Conservation (phyloP, 192 early-diverging fungal species). For the Gamsiella multidivaricata region DNA sequence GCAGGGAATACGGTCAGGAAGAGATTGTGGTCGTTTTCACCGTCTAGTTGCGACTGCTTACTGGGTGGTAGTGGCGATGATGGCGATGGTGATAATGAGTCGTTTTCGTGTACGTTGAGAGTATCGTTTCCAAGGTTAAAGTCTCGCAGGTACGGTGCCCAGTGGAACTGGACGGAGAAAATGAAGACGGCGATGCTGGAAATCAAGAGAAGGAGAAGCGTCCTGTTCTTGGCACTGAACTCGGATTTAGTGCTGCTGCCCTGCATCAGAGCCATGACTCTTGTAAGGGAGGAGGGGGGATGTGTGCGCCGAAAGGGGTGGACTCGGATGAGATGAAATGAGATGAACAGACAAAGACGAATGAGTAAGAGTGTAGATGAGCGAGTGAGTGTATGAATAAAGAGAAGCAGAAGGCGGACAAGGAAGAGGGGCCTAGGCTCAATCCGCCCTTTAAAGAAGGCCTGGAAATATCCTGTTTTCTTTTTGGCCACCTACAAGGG, state of each 20-base stretch:
- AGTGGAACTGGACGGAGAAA: slow-evolving; percentile 33
- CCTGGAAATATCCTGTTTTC: too few species aligned
- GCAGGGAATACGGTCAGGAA: slow-evolving; percentile 49
- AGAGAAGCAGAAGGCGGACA: neutral
- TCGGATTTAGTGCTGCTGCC: slow-evolving; percentile 1
- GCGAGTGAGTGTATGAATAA: neutral
- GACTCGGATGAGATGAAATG: neutral
- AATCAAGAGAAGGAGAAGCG: slow-evolving; percentile 16
- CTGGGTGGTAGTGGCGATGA: neutral
- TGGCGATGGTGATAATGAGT: neutral
- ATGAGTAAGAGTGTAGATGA: neutral
- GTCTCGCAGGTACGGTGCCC: slow-evolving; percentile 35
- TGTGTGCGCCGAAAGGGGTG: too few species aligned
- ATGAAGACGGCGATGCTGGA: slow-evolving; percentile 28
- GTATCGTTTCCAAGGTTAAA: slow-evolving; percentile 3
- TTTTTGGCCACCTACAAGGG: too few species aligned
- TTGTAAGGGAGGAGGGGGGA: neutral
- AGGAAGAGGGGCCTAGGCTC: neutral
- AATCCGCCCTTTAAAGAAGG: neutral
- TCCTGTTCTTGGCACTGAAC: slow-evolving; percentile 14
- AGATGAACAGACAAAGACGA: neutral
- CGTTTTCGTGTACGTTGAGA: neutral
- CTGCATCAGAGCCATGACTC: slow-evolving; percentile 4
- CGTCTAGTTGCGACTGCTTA: slow-evolving; percentile 6
- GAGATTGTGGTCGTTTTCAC: slow-evolving; percentile 33